These are phyloP conservation scores for Xylariomycetidae sp. DNA, from an alignment of 2,329 filamentous ascomycete genomes.

Conservation along the genomic window DNA sequence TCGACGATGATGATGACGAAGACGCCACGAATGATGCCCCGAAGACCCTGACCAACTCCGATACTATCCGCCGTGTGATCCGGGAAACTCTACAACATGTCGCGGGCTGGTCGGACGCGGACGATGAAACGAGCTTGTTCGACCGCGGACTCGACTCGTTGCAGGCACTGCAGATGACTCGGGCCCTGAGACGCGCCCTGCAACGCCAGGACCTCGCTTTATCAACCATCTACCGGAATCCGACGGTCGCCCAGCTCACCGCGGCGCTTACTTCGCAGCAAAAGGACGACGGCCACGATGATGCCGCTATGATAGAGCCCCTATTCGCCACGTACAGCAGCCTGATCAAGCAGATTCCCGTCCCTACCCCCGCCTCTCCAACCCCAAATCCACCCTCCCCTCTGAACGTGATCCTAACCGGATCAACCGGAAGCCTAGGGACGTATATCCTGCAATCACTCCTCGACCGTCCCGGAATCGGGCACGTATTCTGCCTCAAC, in stretches of 20 bases:
- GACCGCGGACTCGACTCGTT: constrained; percentile 12
- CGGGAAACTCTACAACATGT: neutral
- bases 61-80: neutral
- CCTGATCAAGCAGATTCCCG: constrained; percentile 13
- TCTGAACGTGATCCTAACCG: constrained; percentile 20
- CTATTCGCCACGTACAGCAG: constrained; percentile 12
- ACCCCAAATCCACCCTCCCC: neutral
- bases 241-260: constrained; percentile 10
- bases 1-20: constrained; percentile 5
- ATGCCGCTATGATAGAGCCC: constrained; percentile 8
- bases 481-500: constrained; percentile 24
- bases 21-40: no score
- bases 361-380: neutral
- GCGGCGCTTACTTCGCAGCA: constrained; percentile 5
- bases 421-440: constrained; percentile 22
- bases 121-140: constrained; percentile 6
- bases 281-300: constrained; percentile 2
- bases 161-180: constrained; percentile 6
- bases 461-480: constrained; percentile 9
- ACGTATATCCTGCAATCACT: constrained; percentile 16
- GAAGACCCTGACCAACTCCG: no score
- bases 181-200: constrained; percentile 5
- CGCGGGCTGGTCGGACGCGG: neutral
- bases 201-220: constrained; percentile 2
- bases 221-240: constrained; percentile 10